Percentiles rank a stretch among this genome's conserved stretches.
Evolutionary conservation across 495 filamentous ascomycete species (phyloP).

Genomic region (Pyronema domesticum): DNA sequence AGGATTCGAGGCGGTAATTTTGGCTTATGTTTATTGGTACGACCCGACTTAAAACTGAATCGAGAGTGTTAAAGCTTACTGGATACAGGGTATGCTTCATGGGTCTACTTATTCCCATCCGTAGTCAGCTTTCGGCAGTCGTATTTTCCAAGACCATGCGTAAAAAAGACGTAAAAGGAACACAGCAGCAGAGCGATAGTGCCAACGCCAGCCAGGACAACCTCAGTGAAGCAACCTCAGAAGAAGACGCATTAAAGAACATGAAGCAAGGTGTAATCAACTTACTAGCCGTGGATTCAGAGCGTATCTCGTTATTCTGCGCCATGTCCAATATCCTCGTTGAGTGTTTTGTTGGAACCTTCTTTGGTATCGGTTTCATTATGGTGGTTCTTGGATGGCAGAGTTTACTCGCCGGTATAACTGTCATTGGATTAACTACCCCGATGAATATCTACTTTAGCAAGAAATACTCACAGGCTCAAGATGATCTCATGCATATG

Average conservation of each 20-base stretch:
- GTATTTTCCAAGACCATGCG: constrained; percentile 66
- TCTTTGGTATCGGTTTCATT: constrained; percentile 48
- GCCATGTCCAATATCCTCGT: constrained; percentile 49
- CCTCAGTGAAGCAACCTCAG: constrained; percentile 22
- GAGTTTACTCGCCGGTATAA: constrained; percentile 48
- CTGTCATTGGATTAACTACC: constrained; percentile 41
- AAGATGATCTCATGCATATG: constrained; percentile 60
- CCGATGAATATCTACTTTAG: constrained; percentile 55
- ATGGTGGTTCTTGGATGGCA: constrained; percentile 55
- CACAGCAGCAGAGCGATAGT: constrained; percentile 27
- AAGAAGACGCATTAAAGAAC: constrained; percentile 41
- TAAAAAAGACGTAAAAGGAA: constrained; percentile 56
- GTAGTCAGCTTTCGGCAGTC: constrained; percentile 49
- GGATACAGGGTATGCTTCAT: constrained; percentile 49
- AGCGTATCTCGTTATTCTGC: constrained; percentile 53
- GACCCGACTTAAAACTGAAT: not conserved
- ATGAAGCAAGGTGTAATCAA: constrained; percentile 64
- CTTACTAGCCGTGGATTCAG: constrained; percentile 58
- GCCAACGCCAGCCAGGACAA: constrained; percentile 8
- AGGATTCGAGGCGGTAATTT: constrained; percentile 20
- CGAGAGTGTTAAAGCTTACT: constrained; percentile 1
- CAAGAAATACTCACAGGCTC: constrained; percentile 45
- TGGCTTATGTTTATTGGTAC: constrained; percentile 17
- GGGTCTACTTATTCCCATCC: constrained; percentile 44
- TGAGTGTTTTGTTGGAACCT: constrained; percentile 39